Percentiles rank a stretch among this genome's conserved stretches.
phyloP scores from a whole-genome alignment of 164 flowering plant species.

The Kingdonia uniflora region DNA sequence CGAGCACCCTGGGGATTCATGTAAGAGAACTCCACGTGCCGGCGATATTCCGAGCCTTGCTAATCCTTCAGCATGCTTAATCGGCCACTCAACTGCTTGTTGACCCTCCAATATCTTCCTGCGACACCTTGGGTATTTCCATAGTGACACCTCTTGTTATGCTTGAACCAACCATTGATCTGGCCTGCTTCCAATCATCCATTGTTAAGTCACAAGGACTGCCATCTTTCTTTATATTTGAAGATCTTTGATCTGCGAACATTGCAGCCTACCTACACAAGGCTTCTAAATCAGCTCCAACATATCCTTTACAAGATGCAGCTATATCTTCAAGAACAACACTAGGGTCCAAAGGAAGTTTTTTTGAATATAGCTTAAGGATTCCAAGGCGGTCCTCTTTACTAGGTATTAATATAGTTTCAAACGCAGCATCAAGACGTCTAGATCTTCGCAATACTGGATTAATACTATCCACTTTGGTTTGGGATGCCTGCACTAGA shows the following conservation, averaged over 20 bases:
- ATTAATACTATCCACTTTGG: slow-evolving; percentile 77
- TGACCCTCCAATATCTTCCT: slow-evolving; percentile 96
- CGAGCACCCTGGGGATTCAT: slow-evolving; percentile 99
- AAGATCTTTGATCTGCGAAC: slow-evolving; percentile 34
- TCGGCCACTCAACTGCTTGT: slow-evolving; percentile 98
- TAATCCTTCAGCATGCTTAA: slow-evolving; percentile 69
- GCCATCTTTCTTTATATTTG: no score
- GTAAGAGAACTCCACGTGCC: slow-evolving; percentile 76
- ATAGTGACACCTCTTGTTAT: slow-evolving; percentile 86
- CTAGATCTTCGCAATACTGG: slow-evolving; percentile 85
- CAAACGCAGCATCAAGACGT: slow-evolving; percentile 82
- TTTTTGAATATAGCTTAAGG: slow-evolving; percentile 67
- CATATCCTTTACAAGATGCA: no score
- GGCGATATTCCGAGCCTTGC: slow-evolving; percentile 72
- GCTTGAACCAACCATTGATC: slow-evolving; percentile 75
- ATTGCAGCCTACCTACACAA: slow-evolving; percentile 71
- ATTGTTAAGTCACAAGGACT: slow-evolving; percentile 21
- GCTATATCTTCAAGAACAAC: no score
- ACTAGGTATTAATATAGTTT: slow-evolving; percentile 76
- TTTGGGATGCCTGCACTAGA: no score
- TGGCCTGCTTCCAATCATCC: slow-evolving; percentile 77
- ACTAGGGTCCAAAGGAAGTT: slow-evolving; percentile 45
- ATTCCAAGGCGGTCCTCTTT: slow-evolving; percentile 75
- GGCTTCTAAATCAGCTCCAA: no score
- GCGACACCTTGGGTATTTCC: slow-evolving; percentile 77